Evolutionary conservation across 2,329 filamentous ascomycete genomes (phyloP), one percentile per base, ranked within the genome.

Genomic region (Microsporum canis): DNA sequence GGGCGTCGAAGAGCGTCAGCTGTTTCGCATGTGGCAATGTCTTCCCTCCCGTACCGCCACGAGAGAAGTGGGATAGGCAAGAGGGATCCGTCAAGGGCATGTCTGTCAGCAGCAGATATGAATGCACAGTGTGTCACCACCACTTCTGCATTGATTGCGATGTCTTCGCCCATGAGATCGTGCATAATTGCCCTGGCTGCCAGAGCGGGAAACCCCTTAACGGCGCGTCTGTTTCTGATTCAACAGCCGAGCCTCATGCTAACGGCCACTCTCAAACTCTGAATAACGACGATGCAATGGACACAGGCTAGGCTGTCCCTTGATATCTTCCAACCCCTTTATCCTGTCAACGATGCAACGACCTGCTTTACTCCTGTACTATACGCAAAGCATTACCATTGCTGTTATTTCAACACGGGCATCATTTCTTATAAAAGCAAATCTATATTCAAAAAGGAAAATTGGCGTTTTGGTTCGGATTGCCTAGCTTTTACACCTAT

Each of bases 131-230:
- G n/a, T 99, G 94, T 73, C 76, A 82, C 2, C 86, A 88, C 63
- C 92, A 97, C 75, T 99, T 97, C 72, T 99, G 94, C 78, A 95
- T 99, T 66, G 94, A 99, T 72, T 99, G 94, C 73, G 94, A 99
- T 73, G 85, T 96, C 29, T 96, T 94, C 76, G 88, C 89, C 29
- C 94, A 99, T 72, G 91, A 96, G 76, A 84, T 95, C 10, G 83
- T 96, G 58, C 92, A 99, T 72, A 97, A 97, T 74, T 99, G 94
- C 70, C 91, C 94, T 0, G 92, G 92, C 0, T 99, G 94, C 72
- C 87, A 86, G 66, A 79, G 78, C 65, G 71, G 67, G 58, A 68
- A 65, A 53, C 53, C 62, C 27, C 58, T 53, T 27, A 6, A 31
- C 8, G 33, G 56, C 5, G 41, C 10, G 12, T 29, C 27, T 29